Evolutionary conservation across 164 flowering plant species (phyloP), one percentile per base, ranked within the genome.

Genomic region (Hamamelis virginiana): DNA sequence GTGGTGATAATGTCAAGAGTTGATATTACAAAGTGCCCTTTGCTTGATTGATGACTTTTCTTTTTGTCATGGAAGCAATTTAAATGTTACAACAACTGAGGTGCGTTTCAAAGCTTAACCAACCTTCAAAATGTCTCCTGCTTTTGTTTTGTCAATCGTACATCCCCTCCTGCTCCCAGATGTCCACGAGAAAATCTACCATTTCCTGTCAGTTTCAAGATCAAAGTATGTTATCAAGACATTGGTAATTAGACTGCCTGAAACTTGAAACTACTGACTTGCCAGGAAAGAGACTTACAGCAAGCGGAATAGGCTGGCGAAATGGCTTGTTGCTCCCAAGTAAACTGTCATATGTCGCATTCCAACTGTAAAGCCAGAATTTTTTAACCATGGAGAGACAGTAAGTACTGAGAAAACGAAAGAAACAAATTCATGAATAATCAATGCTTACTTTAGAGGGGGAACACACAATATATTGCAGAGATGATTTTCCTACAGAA

Each of bases 91-190:
- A 68, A 52, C 12, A 21, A 26, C 59, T 21, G 59, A 55, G 18
- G 59, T 15, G 28, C 18, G 28, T 62, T 51, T 4, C n/a, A 5
- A 11, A 9, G 28, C 21, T 50, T 28, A 58, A 38, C 70, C 66
- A 63, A 14, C 38, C 27, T 59, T 16, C 62, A 59, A 45, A n/a
- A 61, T 46, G 4, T 11, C 47, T 23, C 51, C n/a, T 11, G 41
- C 43, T 51, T 61, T 57, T 22, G 33, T 18, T 28, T 50, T 12
- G 47, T 82, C 76, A 87, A 67, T 80, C 85, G 64, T 85, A 85
- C 80, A 85, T 16, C 3, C 91, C 91, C 52, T 85, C 91, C 53
- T 83, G 86, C 74, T 87, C 91, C 91, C 91, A 87, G 14, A 80
- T 50, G 72, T 85, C 83, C 23, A 85, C 91, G 8, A 87, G 83